Base-by-base conservation (phyloP, 73 alveolate genomes). In the Paramecium sonneborni region DNA sequence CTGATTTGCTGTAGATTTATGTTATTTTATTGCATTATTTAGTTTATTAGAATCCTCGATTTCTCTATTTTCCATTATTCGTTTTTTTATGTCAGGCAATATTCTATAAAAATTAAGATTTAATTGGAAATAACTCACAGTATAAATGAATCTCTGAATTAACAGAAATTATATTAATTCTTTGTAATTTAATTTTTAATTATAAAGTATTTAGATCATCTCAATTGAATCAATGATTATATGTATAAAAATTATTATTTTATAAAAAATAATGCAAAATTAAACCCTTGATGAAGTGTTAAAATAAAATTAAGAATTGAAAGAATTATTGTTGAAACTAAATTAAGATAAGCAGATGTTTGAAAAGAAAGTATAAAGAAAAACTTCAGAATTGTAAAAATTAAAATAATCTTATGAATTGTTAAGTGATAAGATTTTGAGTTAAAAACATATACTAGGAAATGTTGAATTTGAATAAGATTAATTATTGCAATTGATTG, bases 321-420 rank as follows among this genome's bases (percentile, higher is more conserved):
- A 72, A 14, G 86, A 72, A 35, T 72, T 72, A n/a, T 20, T 72
- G n/a, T 28, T 72, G 1, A 72, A 72, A 72, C 34, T 72, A 6
- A 72, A 72, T 37, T 72, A 72, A 18, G 86, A 72, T 72, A 72
- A 72, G 6, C 7, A 35, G 20, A 72, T 72, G 86, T 72, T 72
- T 38, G 86, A 72, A 72, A 72, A 72, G 57, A 72, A 72, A 72
- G 86, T 72, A 0, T 72, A 32, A 62, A 24, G 84, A 62, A 62
- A 62, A 7, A 62, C 84, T 6, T 12, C 20, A 62, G 84, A 62
- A 14, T 32, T 62, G 7, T 7, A 62, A 62, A 62, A 62, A 62
- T 62, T 62, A 62, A 62, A 62, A 30, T 32, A 62, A 62, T 26
- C 39, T 23, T 62, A 62, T 62, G 84, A 62, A 26, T 12, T 32